Conservation (phyloP, 768 basidiomycete genomes). For the Phallus indusiatus region DNA sequence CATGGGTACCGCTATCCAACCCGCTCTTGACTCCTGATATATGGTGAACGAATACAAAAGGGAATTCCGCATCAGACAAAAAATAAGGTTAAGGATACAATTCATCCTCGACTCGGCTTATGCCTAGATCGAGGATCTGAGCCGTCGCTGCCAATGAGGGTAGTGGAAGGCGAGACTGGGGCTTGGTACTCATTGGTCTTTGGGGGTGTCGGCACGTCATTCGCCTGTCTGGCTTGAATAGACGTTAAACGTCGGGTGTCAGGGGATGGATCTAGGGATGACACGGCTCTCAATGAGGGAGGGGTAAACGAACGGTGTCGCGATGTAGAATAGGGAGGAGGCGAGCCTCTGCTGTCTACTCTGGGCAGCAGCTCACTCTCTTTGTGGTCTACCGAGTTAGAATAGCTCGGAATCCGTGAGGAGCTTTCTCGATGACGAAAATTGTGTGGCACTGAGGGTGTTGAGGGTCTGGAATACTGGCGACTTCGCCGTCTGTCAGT, state of each 20-base stretch:
- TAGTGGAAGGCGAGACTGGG: constrained; percentile 1
- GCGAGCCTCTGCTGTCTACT: not conserved
- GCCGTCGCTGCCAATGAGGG: constrained; percentile 3
- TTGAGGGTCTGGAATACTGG: not conserved
- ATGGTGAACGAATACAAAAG: too few relatives aligned
- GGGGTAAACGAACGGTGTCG: not conserved
- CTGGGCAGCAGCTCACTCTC: not conserved
- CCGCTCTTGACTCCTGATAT: too few relatives aligned
- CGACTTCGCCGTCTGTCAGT: not conserved
- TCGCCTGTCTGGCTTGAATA: not conserved
- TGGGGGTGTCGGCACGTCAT: not conserved
- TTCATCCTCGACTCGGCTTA: not conserved
- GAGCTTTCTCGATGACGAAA: not conserved
- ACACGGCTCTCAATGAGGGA: not conserved
- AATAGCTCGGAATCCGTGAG: not conserved
- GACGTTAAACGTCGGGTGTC: not conserved
- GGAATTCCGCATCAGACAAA: not conserved
- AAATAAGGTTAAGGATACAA: not conserved
- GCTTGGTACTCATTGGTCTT: not conserved
- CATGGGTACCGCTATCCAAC: too few relatives aligned
- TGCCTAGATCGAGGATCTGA: not conserved
- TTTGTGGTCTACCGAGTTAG: not conserved
- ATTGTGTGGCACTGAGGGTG: not conserved
- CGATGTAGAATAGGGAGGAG: not conserved
- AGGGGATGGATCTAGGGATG: not conserved